phyloP scores from a whole-genome alignment of 1,139 yeast genomes.

The Geotrichum siamense region DNA sequence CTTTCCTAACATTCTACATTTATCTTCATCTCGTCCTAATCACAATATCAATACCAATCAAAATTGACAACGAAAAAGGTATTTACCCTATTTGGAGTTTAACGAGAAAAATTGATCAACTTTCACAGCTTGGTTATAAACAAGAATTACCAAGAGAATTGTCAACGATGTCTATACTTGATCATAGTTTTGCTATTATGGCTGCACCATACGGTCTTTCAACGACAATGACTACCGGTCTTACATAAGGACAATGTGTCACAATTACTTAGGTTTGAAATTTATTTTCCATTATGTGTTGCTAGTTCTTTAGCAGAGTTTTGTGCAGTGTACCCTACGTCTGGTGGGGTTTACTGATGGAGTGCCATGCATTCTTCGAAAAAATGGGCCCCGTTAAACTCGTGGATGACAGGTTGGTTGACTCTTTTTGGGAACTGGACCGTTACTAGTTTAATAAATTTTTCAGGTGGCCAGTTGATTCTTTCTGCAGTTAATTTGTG shows the following conservation, averaged over 20 bases:
- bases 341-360: constrained; percentile 23
- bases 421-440: constrained; percentile 20
- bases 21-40: too few species aligned
- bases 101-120: constrained; percentile 12
- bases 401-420: constrained; percentile 19
- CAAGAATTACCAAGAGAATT: constrained; percentile 18
- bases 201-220: constrained; percentile 16
- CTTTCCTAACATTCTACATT: background rate
- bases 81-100: background rate
- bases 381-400: constrained; percentile 19
- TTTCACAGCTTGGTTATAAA: constrained; percentile 19
- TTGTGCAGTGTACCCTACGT: constrained; percentile 23
- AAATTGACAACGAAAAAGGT: constrained; percentile 6
- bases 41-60: too few species aligned
- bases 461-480: constrained; percentile 18
- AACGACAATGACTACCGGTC: constrained; percentile 23
- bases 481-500: constrained; percentile 17
- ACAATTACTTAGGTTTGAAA: constrained; percentile 26
- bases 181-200: constrained; percentile 19
- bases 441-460: constrained; percentile 18
- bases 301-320: constrained; percentile 27
- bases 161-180: constrained; percentile 19
- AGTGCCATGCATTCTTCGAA: constrained; percentile 18
- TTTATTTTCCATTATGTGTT: constrained; percentile 24
- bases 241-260: constrained; percentile 26